Evolutionary conservation across 1,139 yeast genomes (phyloP).

Genomic region (Taiozyma onychis): DNA sequence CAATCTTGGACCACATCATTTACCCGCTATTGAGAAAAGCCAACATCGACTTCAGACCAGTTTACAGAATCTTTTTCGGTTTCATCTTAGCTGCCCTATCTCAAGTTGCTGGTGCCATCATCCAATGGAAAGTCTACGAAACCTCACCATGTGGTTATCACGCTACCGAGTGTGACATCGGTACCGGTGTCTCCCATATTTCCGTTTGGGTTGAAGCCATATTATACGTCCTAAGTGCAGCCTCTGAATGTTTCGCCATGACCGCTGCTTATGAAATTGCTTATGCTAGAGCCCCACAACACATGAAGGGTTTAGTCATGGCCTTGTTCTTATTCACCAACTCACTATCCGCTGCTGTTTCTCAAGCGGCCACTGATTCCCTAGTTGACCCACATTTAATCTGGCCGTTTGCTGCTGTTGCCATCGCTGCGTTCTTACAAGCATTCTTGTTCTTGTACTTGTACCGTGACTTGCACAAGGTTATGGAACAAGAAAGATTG

Average conservation of each 20-base stretch:
- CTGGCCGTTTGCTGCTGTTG: constrained; percentile 50
- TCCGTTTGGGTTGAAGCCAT: constrained; percentile 52
- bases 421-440: constrained; percentile 39
- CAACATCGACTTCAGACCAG: constrained; percentile 57
- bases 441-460: constrained; percentile 40
- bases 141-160: constrained; percentile 67
- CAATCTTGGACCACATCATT: constrained; percentile 50
- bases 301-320: constrained; percentile 64
- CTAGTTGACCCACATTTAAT: constrained; percentile 48
- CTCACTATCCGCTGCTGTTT: constrained; percentile 55
- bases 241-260: constrained; percentile 64
- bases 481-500: constrained; percentile 40
- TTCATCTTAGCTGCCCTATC: constrained; percentile 66
- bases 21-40: constrained; percentile 55
- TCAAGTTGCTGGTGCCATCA: constrained; percentile 75
- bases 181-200: constrained; percentile 41
- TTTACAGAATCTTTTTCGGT: constrained; percentile 70
- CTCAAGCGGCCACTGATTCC: constrained; percentile 51
- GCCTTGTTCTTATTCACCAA: constrained; percentile 57
- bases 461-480: constrained; percentile 48
- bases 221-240: constrained; percentile 51
- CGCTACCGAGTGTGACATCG: constrained; percentile 40
- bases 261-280: constrained; percentile 69
- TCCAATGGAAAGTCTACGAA: constrained; percentile 67
- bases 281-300: constrained; percentile 61